These are phyloP conservation scores for Sporobolomyces phaffii DNA, from an alignment of 768 basidiomycete genomes.

Conservation along the genomic window DNA sequence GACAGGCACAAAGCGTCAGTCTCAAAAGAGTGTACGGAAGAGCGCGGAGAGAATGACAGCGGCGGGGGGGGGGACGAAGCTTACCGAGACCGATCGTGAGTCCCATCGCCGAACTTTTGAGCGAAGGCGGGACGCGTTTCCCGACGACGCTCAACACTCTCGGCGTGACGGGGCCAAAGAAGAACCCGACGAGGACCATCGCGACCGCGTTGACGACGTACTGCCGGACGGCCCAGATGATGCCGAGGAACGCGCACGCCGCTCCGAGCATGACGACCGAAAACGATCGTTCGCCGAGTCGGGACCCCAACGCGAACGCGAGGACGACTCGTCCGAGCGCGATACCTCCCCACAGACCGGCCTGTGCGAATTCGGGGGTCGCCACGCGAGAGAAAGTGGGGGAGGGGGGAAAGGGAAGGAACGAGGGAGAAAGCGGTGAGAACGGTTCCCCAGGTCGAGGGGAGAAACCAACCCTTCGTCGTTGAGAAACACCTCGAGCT, in stretches of 20 bases:
- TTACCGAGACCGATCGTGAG: slow-evolving; percentile 26
- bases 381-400: too few species aligned
- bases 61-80: too few species aligned
- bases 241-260: slow-evolving; percentile 8
- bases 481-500: too few species aligned
- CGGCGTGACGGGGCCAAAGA: slow-evolving; percentile 33
- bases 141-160: slow-evolving; percentile 20
- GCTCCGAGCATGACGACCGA: slow-evolving; percentile 6
- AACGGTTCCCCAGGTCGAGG: too few species aligned
- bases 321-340: slow-evolving; percentile 25
- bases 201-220: slow-evolving; percentile 27
- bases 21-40: too few species aligned
- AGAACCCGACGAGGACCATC: slow-evolving; percentile 21
- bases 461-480: too few species aligned
- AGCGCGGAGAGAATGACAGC: too few species aligned
- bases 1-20: not conserved
- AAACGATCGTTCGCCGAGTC: slow-evolving; percentile 27
- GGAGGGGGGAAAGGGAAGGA: too few species aligned
- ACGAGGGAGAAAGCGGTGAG: not conserved
- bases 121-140: slow-evolving; percentile 20
- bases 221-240: slow-evolving; percentile 24
- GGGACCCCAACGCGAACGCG: slow-evolving; percentile 1
- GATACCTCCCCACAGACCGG: slow-evolving; percentile 18
- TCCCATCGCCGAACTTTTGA: slow-evolving; percentile 21
- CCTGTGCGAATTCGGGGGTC: too few species aligned